phyloP scores from a whole-genome alignment of 2,329 filamentous ascomycete species.

The Colletotrichum sp. region DNA sequence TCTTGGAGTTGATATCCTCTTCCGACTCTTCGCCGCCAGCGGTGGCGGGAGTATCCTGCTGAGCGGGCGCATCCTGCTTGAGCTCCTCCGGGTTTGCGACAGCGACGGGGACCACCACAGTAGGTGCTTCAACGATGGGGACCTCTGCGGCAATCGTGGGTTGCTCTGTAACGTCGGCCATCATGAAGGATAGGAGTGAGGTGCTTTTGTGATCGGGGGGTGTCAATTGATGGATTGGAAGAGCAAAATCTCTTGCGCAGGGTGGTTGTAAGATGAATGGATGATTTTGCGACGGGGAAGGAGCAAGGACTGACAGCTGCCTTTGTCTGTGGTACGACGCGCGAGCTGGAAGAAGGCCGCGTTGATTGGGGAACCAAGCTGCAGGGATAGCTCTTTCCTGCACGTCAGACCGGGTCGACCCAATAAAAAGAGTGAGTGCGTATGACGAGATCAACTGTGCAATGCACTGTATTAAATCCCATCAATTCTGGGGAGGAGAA shows the following conservation, averaged over 20 bases:
- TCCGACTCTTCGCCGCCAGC: slow-evolving; percentile 30
- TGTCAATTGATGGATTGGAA: background rate
- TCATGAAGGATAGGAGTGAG: slow-evolving; percentile 10
- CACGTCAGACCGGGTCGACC: background rate
- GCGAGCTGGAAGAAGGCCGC: slow-evolving; percentile 13
- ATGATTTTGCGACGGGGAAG: background rate
- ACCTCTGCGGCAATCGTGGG: slow-evolving; percentile 23
- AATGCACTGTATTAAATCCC: slow-evolving; percentile 12
- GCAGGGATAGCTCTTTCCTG: slow-evolving; percentile 13
- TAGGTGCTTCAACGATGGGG: slow-evolving; percentile 1
- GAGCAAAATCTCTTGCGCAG: background rate
- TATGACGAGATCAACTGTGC: background rate
- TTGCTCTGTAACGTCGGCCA: slow-evolving; percentile 35
- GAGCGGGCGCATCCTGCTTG: slow-evolving; percentile 13
- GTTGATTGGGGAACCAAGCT: slow-evolving; percentile 25
- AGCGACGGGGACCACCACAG: slow-evolving; percentile 27
- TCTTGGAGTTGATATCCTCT: slow-evolving; percentile 54
- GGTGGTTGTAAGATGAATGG: background rate
- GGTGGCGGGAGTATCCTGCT: slow-evolving; percentile 10
- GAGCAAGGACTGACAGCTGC: background rate
- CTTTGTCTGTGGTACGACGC: slow-evolving; percentile 19
- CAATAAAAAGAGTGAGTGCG: slow-evolving; percentile 2
- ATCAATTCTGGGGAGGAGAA: background rate
- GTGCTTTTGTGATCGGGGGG: background rate
- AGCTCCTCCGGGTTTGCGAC: slow-evolving; percentile 24